phyloP scores from a whole-genome alignment of 805 yeast genomes.

The Yamadazyma laniorum region DNA sequence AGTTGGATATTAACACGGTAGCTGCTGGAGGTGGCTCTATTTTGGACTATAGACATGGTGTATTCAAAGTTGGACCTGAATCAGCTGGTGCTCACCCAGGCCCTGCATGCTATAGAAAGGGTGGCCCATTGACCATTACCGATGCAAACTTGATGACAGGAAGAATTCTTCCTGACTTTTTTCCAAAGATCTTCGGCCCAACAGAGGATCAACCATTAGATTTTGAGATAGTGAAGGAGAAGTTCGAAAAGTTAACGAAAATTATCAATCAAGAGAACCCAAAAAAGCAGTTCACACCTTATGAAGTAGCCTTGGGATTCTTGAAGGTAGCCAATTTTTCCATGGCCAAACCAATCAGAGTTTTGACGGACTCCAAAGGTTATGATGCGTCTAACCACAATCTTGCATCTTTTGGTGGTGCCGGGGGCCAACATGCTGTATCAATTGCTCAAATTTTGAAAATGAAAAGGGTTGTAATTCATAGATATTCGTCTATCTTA shows the following conservation, averaged over 20 bases:
- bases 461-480: conserved; percentile 28
- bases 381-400: conserved; percentile 25
- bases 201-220: conserved; percentile 71
- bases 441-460: conserved; percentile 25
- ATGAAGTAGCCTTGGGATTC: conserved; percentile 31
- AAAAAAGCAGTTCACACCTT: conserved; percentile 39
- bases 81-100: conserved; percentile 87
- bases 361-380: conserved; percentile 33
- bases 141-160: conserved; percentile 78
- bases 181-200: conserved; percentile 84
- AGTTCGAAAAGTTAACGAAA: conserved; percentile 53
- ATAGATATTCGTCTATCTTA: conserved; percentile 29
- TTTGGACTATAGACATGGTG: conserved; percentile 20
- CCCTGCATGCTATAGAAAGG: conserved; percentile 77
- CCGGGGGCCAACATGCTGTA: conserved; percentile 31
- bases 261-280: conserved; percentile 58
- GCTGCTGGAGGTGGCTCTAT: conserved; percentile 47
- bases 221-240: conserved; percentile 43
- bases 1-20: conserved; percentile 40
- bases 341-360: conserved; percentile 31
- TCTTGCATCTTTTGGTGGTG: conserved; percentile 33
- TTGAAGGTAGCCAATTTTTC: conserved; percentile 31
- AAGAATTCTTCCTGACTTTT: conserved; percentile 65
- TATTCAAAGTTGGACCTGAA: conserved; percentile 77
- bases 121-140: conserved; percentile 63